Conservation (phyloP, 1,284 basidiomycete species). For the Cryptococcus floricola region DNA sequence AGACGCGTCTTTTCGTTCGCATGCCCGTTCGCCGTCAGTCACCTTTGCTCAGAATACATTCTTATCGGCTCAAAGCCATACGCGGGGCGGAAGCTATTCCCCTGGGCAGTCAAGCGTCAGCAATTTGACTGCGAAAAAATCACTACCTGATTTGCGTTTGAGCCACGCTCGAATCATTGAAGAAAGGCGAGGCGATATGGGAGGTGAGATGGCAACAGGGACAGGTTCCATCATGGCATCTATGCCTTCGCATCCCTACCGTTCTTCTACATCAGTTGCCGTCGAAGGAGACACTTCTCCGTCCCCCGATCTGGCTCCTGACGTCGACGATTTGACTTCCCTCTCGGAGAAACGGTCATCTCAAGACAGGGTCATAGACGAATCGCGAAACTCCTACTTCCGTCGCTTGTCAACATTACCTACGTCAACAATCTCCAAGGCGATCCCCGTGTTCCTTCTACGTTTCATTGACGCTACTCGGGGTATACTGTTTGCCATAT, state of each 20-base stretch:
- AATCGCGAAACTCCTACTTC: slow-evolving; percentile 90
- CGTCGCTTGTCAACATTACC: slow-evolving; percentile 74
- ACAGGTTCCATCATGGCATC: slow-evolving; percentile 11
- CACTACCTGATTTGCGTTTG: slow-evolving; percentile 77
- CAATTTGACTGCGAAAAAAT: slow-evolving; percentile 65
- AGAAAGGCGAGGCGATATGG: slow-evolving; percentile 33
- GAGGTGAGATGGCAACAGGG: slow-evolving; percentile 21
- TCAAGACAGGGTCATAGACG: slow-evolving; percentile 51
- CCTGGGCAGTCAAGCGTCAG: slow-evolving; percentile 25
- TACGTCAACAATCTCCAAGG: slow-evolving; percentile 61
- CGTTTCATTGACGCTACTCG: slow-evolving; percentile 81
- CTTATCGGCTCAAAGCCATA: slow-evolving; percentile 23
- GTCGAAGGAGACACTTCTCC: too few relatives aligned
- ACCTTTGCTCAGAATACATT: slow-evolving; percentile 10
- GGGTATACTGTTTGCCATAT: slow-evolving; percentile 86
- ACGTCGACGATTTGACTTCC: too few relatives aligned
- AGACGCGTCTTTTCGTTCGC: slow-evolving; percentile 26
- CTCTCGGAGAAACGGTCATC: slow-evolving; percentile 15
- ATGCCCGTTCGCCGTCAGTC: slow-evolving; percentile 26
- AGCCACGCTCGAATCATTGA: slow-evolving; percentile 53
- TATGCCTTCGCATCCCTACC: too few relatives aligned
- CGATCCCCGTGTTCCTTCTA: slow-evolving; percentile 69
- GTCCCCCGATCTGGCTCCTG: too few relatives aligned
- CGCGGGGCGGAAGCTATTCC: slow-evolving; percentile 43
- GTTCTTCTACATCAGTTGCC: too few relatives aligned